Evolutionary conservation across 345 rosid species (phyloP).

Genomic region (Mangifera indica): DNA sequence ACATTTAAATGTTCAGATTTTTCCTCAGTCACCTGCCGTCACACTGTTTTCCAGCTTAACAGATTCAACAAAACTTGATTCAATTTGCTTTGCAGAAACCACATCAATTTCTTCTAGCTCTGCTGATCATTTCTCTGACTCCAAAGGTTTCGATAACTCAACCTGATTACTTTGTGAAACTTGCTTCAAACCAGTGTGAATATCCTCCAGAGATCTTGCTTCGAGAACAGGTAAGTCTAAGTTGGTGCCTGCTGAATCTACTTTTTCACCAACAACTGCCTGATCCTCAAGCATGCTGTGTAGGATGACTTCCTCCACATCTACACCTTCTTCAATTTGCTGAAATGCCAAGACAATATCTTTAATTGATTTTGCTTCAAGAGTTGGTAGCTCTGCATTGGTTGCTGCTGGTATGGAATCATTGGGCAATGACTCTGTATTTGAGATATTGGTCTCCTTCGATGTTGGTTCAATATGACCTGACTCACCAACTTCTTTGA

Average conservation of each 20-base stretch:
- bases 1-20: slow-evolving; percentile 17
- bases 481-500: slow-evolving; percentile 48
- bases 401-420: slow-evolving; percentile 24
- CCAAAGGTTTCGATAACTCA: slow-evolving; percentile 28
- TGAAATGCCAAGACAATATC: slow-evolving; percentile 58
- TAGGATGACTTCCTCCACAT: slow-evolving; percentile 52
- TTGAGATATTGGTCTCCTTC: slow-evolving; percentile 17
- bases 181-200: slow-evolving; percentile 34
- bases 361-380: slow-evolving; percentile 52
- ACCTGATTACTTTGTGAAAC: slow-evolving; percentile 26
- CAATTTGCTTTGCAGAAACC: slow-evolving; percentile 29
- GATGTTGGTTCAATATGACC: slow-evolving; percentile 19
- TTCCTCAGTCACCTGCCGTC: slow-evolving; percentile 23
- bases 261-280: slow-evolving; percentile 23
- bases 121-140: slow-evolving; percentile 21
- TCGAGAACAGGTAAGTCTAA: slow-evolving; percentile 40
- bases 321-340: slow-evolving; percentile 58
- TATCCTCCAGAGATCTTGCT: slow-evolving; percentile 47
- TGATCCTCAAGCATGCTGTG: slow-evolving; percentile 44
- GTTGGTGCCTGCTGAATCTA: slow-evolving; percentile 17
- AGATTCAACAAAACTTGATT: slow-evolving; percentile 26
- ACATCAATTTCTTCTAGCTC: slow-evolving; percentile 24
- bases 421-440: slow-evolving; percentile 27
- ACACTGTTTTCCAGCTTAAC: slow-evolving; percentile 22
- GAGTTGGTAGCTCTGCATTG: slow-evolving; percentile 43